phyloP scores from a whole-genome alignment of 805 yeast species.

The Scheffersomyces ergatensis region DNA sequence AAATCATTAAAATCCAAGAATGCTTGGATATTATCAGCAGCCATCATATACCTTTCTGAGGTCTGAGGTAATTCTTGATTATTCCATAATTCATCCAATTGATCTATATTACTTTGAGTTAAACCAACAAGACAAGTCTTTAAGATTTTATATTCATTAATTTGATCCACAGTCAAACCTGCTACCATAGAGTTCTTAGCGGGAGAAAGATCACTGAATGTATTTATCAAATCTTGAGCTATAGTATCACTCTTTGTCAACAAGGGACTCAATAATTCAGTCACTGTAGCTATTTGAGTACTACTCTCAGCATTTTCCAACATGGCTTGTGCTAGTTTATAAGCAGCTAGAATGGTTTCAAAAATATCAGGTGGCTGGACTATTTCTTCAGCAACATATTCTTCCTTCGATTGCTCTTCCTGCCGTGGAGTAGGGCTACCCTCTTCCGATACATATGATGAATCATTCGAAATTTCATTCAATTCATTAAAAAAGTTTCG shows the following conservation, averaged over 20 bases:
- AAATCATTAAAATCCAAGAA: constrained; percentile 36
- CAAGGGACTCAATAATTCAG: constrained; percentile 17
- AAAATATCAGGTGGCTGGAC: constrained; percentile 35
- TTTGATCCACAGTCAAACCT: constrained; percentile 22
- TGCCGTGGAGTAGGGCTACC: neutral
- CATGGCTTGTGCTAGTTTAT: constrained; percentile 26
- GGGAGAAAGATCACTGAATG: constrained; percentile 13
- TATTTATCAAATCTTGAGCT: constrained; percentile 14
- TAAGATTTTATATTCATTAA: constrained; percentile 29
- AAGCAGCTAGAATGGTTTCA: constrained; percentile 29
- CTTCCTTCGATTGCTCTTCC: constrained; percentile 1
- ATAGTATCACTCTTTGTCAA: constrained; percentile 15
- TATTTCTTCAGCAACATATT: constrained; percentile 14
- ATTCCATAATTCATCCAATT: constrained; percentile 34
- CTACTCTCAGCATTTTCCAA: constrained; percentile 20
- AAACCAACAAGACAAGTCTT: constrained; percentile 28
- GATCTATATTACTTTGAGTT: constrained; percentile 18
- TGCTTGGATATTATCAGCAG: constrained; percentile 43
- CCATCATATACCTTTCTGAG: constrained; percentile 38
- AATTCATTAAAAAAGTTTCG: constrained; percentile 24
- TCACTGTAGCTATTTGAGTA: constrained; percentile 5
- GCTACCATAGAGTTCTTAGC: constrained; percentile 21
- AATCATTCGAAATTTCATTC: constrained; percentile 6
- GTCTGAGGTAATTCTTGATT: constrained; percentile 17
- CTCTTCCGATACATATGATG: neutral